Evolutionary conservation across 2,329 filamentous ascomycete species (phyloP), one percentile per base, ranked within the genome.

Genomic region (Fusarium sp.): DNA sequence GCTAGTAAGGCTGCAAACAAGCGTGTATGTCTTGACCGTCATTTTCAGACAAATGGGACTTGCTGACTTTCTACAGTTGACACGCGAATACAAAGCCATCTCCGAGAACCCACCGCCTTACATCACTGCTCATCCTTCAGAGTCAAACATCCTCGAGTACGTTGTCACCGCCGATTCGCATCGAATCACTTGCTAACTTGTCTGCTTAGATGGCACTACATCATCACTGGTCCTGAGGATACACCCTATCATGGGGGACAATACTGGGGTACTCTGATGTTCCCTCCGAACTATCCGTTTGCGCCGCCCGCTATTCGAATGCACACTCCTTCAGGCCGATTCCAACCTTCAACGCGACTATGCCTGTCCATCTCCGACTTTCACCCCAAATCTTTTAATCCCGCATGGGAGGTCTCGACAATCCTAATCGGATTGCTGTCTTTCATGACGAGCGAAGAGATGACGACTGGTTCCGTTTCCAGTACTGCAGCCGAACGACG

Each of bases 361-460:
- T 99, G 97, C 80, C 92, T 99, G 57, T 97, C 94, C 81, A 99
- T 99, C 80, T 96, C 93, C 78, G 97, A 99, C 82, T 99, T 98
- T 85, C 97, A 99, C 82, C 97, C 97, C 5, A 97, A 97, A 83
- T 96, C 93, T 32, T 99, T 98, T 87, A 99, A 99, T 82, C 97
- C 97, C 2, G 95, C 97, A 1, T 99, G 97, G 97, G 96, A 98
- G 81, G 97, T 99, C 9, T 96, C 93, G 64, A 99, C 97, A 1
- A 99, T 99, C 74, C 87, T 99, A 18, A 97, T 97, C 65, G 97
- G 97, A 11, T 89, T 99, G 32, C 87, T 98, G 72, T 97, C 94
- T 43, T 99, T 99, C 84, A 99, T 99, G 97, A 98, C 96, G 3
- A 95, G 94, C 75, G 96, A 99, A 81, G 97, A 99, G 86, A 98